Evolutionary conservation across 75 land plant species (phyloP), one percentile per base, ranked within the genome.

Genomic region (Selaginella tamariscina): DNA sequence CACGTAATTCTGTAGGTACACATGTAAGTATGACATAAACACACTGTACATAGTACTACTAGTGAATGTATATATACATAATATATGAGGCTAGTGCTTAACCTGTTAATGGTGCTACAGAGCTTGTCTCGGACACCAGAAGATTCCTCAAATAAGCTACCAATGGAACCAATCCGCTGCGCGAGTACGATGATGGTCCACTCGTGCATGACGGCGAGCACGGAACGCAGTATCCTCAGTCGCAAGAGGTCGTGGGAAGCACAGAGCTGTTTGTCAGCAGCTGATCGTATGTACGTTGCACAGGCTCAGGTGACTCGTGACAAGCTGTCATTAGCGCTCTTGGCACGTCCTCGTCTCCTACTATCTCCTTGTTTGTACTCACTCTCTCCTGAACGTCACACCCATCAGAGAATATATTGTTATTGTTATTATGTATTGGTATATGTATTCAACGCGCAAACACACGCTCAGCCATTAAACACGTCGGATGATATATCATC

Each of bases 301-400:
- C 89, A 49, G 84, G 85, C 73, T 95, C 99, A 32, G 85, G 75
- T 24, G 97, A 79, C 70, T 83, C 88, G 57, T 82, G 80, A 74
- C 99, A 95, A 32, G 89, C 96, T 30, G 80, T 81, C 31, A 91
- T 80, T 64, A 95, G 80, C 33, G 99, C 86, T 66, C 97, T 83
- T 33, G 92, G 78, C 32, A 95, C 71, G 75, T 95, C 99, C 31
- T 95, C 99, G 78, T 95, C 97, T 68, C 99, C 97, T 29, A 87
- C 79, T 30, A 73, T 8, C 71, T 95, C 99, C 29, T 56, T 27
- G 23, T 92, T 86, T 26, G 96, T 77, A 13, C 33, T 54, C 20
- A 76, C 56, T n/a, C 89, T 68, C 33, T 95, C 99, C 99, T 95
- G 73, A 22, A 28, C 54, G 49, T 59, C 0, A 54, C 22, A 67